phyloP scores from a whole-genome alignment of 768 basidiomycete species.

The Suillus fuscotomentosus region DNA sequence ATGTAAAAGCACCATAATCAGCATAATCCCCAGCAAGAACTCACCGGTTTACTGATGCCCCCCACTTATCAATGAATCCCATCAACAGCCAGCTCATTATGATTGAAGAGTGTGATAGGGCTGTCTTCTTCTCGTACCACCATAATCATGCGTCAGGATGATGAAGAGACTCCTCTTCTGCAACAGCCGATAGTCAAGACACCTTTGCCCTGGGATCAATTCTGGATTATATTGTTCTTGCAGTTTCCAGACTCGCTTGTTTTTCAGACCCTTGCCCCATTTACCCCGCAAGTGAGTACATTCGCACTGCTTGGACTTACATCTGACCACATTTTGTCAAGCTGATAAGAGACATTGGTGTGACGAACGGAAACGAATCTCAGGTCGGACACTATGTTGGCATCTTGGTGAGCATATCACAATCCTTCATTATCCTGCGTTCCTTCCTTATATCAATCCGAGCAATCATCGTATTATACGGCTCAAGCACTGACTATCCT shows the following conservation, averaged over 20 bases:
- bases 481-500: slow-evolving; percentile 44
- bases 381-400: slow-evolving; percentile 51
- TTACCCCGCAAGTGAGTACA: slow-evolving; percentile 44
- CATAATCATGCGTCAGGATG: not conserved
- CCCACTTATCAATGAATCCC: not conserved
- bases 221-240: not conserved
- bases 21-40: no score
- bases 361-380: slow-evolving; percentile 42
- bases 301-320: not conserved
- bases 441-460: slow-evolving; percentile 5
- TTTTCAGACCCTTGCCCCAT: slow-evolving; percentile 26
- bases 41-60: no score
- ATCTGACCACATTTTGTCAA: slow-evolving; percentile 12
- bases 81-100: not conserved
- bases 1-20: no score
- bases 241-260: not conserved
- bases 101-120: not conserved
- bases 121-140: not conserved
- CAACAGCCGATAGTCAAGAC: not conserved
- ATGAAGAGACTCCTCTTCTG: not conserved
- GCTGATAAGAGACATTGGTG: slow-evolving; percentile 42
- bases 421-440: not conserved
- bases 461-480: slow-evolving; percentile 48
- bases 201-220: not conserved
- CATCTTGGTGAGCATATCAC: slow-evolving; percentile 37